Base-by-base conservation (phyloP, 2,329 filamentous ascomycete species). In the Aspergillus uvarum region DNA sequence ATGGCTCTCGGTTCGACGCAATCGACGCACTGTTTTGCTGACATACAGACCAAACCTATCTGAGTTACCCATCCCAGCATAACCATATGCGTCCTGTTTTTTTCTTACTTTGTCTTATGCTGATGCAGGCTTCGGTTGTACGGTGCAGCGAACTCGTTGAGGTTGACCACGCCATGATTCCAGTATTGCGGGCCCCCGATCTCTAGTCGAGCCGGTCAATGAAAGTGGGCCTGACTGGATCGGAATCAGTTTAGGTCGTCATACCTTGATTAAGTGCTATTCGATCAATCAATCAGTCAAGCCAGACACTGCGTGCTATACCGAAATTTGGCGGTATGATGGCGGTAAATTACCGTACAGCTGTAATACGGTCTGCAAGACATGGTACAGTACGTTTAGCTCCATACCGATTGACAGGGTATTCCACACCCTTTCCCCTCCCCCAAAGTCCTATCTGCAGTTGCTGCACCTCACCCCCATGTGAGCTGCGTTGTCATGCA, bases 401-500 rank as follows among this genome's bases (percentile, higher is more conserved):
- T 7, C 6, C n/a, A n/a, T 44, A 44, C 38, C 38, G 38, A 44
- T 19, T 16, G 38, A 44, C 38, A 44, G 38, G 38, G 38, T 44
- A 44, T 44, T 35, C 32, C 32, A 35, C 11, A 35, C 32, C 32
- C 32, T 16, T 16, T 16, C 32, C 14, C 32, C 32, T 16, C 38
- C 14, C 5, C 38, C 16, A 7, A 44, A 44, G n/a, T 44, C 14
- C 38, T 16, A 44, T 44, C 38, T 44, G 29, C 42, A 19, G 42
- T 60, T 54, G 59, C 60, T 57, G 53, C 59, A 55, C 31, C 26
- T 29, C 59, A 55, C 54, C 42, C 48, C 60, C 58, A 64, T 61
- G 60, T 64, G 61, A 61, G 65, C 56, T 63, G 59, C 53, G 54
- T 64, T 70, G 68, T 73, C 69, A 64, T 71, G 69, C 71, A 74